Conservation (phyloP, 1,284 basidiomycete species). For the Sporisorium exsertum region DNA sequence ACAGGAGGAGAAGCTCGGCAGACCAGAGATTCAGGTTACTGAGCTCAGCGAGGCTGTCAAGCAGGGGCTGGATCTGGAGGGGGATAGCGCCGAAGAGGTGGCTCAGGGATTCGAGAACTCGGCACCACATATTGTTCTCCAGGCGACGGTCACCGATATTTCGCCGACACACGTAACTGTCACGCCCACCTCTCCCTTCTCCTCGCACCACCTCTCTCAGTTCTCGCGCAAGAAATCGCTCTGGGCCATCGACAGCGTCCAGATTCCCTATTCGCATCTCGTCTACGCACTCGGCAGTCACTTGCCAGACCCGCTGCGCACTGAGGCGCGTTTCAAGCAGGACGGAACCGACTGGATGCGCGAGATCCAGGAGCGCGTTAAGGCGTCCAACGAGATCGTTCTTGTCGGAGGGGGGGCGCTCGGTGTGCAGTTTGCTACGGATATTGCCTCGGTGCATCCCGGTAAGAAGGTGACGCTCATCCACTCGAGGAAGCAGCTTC, state of each 20-base stretch:
- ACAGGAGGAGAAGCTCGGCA: conserved; percentile 51
- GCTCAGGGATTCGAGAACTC: conserved; percentile 56
- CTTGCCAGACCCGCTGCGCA: conserved; percentile 66
- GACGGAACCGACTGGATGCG: conserved; percentile 64
- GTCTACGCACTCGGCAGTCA: conserved; percentile 68
- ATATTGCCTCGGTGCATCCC: conserved; percentile 61
- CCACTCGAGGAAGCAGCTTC: conserved; percentile 63
- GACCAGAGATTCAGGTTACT: conserved; percentile 52
- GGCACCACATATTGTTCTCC: conserved; percentile 62
- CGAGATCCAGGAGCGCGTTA: conserved; percentile 56
- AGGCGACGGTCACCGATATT: conserved; percentile 62
- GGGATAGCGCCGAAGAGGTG: conserved; percentile 22
- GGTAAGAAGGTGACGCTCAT: conserved; percentile 65
- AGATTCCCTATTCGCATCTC: conserved; percentile 67
- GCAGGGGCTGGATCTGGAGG: conserved; percentile 36
- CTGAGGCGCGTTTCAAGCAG: conserved; percentile 60
- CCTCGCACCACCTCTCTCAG: conserved; percentile 34
- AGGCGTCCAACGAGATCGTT: conserved; percentile 58
- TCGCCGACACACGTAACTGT: conserved; percentile 61
- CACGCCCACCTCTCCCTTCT: conserved; percentile 35
- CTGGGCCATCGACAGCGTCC: conserved; percentile 64
- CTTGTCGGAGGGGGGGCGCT: conserved; percentile 68
- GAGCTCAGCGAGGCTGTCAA: conserved; percentile 45
- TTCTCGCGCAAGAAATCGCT: conserved; percentile 52
- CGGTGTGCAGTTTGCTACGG: conserved; percentile 65